Evolutionary conservation across 176 grass and related monocot species (phyloP).

Genomic region (Melocanna baccifera): DNA sequence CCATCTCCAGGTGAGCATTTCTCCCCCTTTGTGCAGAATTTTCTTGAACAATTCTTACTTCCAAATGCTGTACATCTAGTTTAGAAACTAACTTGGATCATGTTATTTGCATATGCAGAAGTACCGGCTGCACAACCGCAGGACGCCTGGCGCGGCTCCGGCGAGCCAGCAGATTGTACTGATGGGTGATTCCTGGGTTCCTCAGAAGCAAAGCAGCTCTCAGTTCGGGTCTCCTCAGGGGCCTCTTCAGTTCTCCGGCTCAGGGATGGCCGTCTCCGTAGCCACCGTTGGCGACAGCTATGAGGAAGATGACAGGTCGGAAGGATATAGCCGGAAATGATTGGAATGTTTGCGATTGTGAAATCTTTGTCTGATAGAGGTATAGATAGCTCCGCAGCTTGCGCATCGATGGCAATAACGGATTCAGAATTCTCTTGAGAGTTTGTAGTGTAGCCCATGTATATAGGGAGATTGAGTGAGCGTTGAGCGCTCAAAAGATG

Average conservation of each 20-base stretch:
- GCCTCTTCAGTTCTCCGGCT: conserved; percentile 56
- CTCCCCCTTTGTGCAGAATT: neutral
- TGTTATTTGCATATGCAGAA: conserved; percentile 60
- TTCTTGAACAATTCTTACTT: neutral
- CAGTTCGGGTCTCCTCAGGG: conserved; percentile 72
- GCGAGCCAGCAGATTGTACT: conserved; percentile 38
- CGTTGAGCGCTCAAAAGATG: conserved; percentile 23
- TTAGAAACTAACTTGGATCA: conserved; percentile 19
- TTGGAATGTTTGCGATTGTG: neutral
- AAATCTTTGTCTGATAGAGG: conserved; percentile 16
- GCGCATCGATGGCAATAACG: conserved; percentile 36
- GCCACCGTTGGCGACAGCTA: conserved; percentile 49
- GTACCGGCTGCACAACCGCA: conserved; percentile 82
- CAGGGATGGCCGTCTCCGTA: conserved; percentile 49
- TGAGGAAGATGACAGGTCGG: conserved; percentile 66
- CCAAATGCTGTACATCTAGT: neutral
- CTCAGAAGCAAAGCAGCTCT: conserved; percentile 57
- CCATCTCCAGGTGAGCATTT: conserved; percentile 82
- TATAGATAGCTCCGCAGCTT: conserved; percentile 35
- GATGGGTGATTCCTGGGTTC: conserved; percentile 47
- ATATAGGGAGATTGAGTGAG: conserved; percentile 36
- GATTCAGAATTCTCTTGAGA: conserved; percentile 1
- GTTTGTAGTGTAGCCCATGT: conserved; percentile 33
- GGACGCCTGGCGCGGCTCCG: conserved; percentile 1
- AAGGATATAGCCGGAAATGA: conserved; percentile 69